phyloP scores from a whole-genome alignment of 176 grass and related monocot genomes.

The Oryza australiensis region DNA sequence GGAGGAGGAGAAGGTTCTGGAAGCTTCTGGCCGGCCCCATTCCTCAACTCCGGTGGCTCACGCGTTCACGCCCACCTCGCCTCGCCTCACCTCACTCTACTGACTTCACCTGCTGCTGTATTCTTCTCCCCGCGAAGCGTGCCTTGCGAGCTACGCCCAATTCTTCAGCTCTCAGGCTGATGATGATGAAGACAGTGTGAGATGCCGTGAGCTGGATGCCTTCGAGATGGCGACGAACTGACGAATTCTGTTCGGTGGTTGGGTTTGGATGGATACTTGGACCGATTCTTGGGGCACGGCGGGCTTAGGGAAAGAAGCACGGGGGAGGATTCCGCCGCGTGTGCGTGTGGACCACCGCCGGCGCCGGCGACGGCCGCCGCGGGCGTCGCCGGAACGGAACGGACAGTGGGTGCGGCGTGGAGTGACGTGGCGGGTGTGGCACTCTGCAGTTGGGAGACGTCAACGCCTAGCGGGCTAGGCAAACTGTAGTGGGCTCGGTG shows the following conservation, averaged over 20 bases:
- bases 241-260: not conserved
- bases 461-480: not conserved
- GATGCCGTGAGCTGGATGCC: constrained; percentile 17
- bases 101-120: not conserved
- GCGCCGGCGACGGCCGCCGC: not conserved
- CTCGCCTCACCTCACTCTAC: too few species aligned
- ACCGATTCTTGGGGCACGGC: not conserved
- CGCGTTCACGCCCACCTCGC: not conserved
- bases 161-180: not conserved
- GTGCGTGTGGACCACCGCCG: not conserved
- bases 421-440: constrained; percentile 27
- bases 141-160: constrained; percentile 29
- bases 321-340: not conserved
- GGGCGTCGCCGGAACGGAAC: not conserved
- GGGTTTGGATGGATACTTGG: not conserved
- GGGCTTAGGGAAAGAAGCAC: not conserved
- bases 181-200: not conserved
- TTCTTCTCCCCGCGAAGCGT: constrained; percentile 1
- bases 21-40: constrained; percentile 39
- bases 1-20: constrained; percentile 3
- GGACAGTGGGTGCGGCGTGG: not conserved
- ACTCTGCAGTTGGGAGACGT: not conserved
- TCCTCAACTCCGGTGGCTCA: not conserved
- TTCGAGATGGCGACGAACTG: not conserved
- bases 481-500: not conserved